These are phyloP conservation scores for Didymella pomorum DNA, from an alignment of 2,329 filamentous ascomycete species.

Conservation along the genomic window DNA sequence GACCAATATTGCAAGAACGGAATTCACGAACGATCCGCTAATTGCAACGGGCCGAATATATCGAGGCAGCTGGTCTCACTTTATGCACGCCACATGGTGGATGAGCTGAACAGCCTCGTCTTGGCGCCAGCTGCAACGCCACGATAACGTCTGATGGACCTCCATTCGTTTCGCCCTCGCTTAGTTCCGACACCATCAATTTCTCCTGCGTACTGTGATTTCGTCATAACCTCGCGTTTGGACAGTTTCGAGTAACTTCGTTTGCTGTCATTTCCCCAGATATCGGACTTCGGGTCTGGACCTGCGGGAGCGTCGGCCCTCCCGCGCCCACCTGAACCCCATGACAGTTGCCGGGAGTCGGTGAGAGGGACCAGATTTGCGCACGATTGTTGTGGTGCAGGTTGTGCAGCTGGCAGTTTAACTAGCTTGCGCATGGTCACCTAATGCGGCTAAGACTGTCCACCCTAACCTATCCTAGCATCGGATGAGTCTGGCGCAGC, in stretches of 20 bases:
- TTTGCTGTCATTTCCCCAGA: neutral
- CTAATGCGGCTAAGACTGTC: neutral
- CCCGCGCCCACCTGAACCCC: neutral
- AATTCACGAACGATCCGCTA: neutral
- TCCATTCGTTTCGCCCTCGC: neutral
- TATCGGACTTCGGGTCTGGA: neutral
- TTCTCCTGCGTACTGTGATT: neutral
- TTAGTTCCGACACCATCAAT: neutral
- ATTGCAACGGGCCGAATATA: neutral
- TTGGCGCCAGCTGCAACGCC: constrained; percentile 12
- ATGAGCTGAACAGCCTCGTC: constrained; percentile 20
- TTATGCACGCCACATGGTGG: constrained; percentile 2
- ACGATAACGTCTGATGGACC: constrained; percentile 1
- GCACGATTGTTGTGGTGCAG: too few relatives aligned
- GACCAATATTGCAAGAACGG: neutral
- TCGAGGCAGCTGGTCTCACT: neutral
- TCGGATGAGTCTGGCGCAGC: constrained; percentile 4
- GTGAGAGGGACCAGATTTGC: neutral
- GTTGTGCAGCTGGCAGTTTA: neutral
- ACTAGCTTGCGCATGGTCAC: neutral
- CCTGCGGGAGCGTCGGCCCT: neutral
- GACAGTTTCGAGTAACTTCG: neutral
- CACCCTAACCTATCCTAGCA: neutral
- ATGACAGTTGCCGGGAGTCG: neutral
- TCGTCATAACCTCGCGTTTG: neutral